Evolutionary conservation across 2,329 filamentous ascomycete genomes (phyloP).

Genomic region (Cercospora sojina): DNA sequence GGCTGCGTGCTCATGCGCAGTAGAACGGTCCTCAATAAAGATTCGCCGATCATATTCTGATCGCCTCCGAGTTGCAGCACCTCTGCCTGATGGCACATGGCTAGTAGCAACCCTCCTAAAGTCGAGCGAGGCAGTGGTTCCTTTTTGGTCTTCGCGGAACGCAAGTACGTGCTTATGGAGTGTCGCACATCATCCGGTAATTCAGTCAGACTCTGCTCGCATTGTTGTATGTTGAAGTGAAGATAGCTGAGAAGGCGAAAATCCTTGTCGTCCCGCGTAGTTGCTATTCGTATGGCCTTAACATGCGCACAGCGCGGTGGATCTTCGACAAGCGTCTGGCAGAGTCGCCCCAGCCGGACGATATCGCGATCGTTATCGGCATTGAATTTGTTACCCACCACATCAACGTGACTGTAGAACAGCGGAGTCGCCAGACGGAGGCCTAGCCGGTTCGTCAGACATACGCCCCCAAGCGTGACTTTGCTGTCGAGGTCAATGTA

Average conservation of each 20-base stretch:
- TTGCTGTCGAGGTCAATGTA: not conserved
- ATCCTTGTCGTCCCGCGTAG: not conserved
- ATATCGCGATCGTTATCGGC: not conserved
- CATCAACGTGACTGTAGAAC: slow-evolving; percentile 2
- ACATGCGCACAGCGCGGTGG: not conserved
- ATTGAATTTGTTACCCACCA: not conserved
- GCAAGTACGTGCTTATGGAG: not conserved
- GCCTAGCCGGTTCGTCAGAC: not conserved
- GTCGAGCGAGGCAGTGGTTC: not conserved
- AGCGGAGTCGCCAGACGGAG: not conserved
- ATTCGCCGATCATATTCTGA: not conserved
- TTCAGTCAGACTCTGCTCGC: not conserved
- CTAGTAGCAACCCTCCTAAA: not conserved
- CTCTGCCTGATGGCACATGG: not conserved
- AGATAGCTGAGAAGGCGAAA: not conserved
- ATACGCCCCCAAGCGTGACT: not conserved
- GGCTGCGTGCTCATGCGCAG: not conserved
- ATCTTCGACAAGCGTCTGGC: not conserved
- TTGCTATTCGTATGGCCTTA: not conserved
- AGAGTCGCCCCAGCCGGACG: not conserved
- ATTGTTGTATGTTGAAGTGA: not conserved
- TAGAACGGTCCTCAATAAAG: not conserved
- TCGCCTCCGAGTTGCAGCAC: not conserved
- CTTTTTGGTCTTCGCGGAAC: not conserved
- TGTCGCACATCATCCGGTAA: not conserved